Percentiles rank a stretch among this genome's conserved stretches.
phyloP scores from a whole-genome alignment of 73 alveolate species.

The Vitrella brassicaformis region DNA sequence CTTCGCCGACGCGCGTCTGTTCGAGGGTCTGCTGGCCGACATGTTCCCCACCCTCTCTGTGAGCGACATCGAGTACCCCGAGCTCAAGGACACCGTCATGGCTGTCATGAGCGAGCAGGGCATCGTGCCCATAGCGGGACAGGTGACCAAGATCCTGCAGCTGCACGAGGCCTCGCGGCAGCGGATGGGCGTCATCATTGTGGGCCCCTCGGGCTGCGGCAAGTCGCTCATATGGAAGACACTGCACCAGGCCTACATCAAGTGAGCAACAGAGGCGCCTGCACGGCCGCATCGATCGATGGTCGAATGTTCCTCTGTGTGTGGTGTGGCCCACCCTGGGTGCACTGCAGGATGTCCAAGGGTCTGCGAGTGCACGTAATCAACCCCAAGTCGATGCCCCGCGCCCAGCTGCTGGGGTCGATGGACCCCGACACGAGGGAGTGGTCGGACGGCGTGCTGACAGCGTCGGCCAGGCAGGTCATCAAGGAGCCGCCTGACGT shows the following conservation, averaged over 20 bases:
- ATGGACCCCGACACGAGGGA: constrained; percentile 99
- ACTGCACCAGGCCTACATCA: constrained; percentile 87
- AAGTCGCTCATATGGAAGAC: constrained; percentile 97
- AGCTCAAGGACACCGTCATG: constrained; percentile 82
- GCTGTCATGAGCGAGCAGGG: constrained; percentile 74
- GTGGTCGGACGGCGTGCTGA: constrained; percentile 96
- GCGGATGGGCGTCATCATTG: constrained; percentile 99
- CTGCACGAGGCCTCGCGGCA: constrained; percentile 97
- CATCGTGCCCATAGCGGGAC: constrained; percentile 79
- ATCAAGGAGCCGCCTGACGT: constrained; percentile 92
- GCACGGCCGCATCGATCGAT: too few relatives aligned
- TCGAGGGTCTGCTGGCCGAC: neutral
- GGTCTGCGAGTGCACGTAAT: constrained; percentile 90
- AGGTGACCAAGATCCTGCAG: constrained; percentile 89
- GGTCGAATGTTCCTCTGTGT: too few relatives aligned
- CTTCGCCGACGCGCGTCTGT: constrained; percentile 80
- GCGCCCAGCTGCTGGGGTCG: constrained; percentile 92
- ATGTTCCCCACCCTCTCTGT: neutral
- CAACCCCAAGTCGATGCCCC: constrained; percentile 99
- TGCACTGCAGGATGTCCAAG: neutral
- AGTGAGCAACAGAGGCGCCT: constrained; percentile 8
- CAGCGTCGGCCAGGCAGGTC: constrained; percentile 96
- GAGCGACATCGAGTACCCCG: constrained; percentile 88
- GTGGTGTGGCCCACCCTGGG: too few relatives aligned
- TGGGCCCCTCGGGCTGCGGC: constrained; percentile 99